Percentiles rank a stretch among this genome's conserved stretches.
Evolutionary conservation across 495 filamentous ascomycete genomes (phyloP).

Genomic region (Podospora conica): DNA sequence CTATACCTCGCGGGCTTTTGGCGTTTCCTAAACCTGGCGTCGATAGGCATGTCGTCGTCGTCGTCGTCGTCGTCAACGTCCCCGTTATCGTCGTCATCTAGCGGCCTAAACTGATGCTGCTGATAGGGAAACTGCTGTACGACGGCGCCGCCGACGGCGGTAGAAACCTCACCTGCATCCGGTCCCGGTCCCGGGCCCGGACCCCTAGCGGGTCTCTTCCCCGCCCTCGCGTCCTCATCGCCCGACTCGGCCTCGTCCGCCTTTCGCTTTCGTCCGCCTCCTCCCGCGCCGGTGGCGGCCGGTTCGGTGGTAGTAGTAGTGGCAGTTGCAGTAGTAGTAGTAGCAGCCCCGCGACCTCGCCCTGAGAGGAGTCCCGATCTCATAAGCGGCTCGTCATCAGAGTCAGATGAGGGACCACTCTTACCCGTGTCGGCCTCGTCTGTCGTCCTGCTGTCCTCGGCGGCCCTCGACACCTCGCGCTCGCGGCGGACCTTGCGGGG

Average conservation of each 20-base stretch:
- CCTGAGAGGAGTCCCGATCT: background rate
- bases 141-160: background rate
- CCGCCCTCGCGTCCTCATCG: background rate
- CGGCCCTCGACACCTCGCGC: conserved; percentile 2
- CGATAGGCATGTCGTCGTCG: conserved; percentile 11
- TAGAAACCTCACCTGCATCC: background rate
- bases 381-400: conserved; percentile 17
- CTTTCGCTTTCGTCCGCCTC: conserved; percentile 15
- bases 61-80: conserved; percentile 16
- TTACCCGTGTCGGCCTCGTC: conserved; percentile 3
- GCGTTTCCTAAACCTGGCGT: conserved; percentile 15
- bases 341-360: background rate
- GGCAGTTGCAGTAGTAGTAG: too few relatives aligned
- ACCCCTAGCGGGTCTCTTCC: background rate
- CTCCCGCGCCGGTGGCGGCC: background rate
- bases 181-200: background rate
- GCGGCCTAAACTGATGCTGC: conserved; percentile 15
- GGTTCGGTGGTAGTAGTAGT: background rate
- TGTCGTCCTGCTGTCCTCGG: background rate
- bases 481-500: background rate
- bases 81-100: conserved; percentile 10
- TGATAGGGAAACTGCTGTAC: conserved; percentile 1
- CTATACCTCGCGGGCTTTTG: conserved; percentile 25
- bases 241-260: conserved; percentile 10
- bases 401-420: conserved; percentile 5